These are phyloP conservation scores for Halophytophthora batemanensis DNA, from an alignment of 352 stramenopile species.

Conservation along the genomic window DNA sequence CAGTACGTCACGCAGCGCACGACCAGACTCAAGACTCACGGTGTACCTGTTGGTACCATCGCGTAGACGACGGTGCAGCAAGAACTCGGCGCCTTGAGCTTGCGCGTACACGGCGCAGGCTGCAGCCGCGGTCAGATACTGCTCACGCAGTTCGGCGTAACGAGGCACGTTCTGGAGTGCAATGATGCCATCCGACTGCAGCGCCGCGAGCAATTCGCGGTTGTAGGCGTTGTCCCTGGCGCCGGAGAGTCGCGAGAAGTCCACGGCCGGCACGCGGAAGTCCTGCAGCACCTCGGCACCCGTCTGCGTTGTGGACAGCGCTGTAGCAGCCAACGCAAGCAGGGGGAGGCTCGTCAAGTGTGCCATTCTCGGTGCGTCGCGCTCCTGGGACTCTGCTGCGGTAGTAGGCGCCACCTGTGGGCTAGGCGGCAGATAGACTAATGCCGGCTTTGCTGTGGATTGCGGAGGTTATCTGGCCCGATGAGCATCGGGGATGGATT, in stretches of 20 bases:
- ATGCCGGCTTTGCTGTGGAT: too few species aligned
- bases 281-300: slow-evolving; percentile 26
- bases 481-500: too few species aligned
- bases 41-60: slow-evolving; percentile 77
- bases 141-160: slow-evolving; percentile 41
- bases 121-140: slow-evolving; percentile 59
- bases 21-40: slow-evolving; percentile 62
- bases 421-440: too few species aligned
- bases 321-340: too few species aligned
- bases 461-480: too few species aligned
- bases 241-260: slow-evolving; percentile 47
- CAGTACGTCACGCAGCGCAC: slow-evolving; percentile 28
- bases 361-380: too few species aligned
- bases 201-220: slow-evolving; percentile 35
- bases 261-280: slow-evolving; percentile 52
- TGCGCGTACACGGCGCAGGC: slow-evolving; percentile 53
- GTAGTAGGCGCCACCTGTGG: too few species aligned
- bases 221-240: slow-evolving; percentile 28
- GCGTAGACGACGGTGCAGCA: slow-evolving; percentile 59
- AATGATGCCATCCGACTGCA: slow-evolving; percentile 74
- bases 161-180: slow-evolving; percentile 68
- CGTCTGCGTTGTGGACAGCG: too few species aligned
- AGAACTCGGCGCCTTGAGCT: slow-evolving; percentile 50
- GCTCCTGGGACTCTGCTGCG: too few species aligned
- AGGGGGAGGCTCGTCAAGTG: too few species aligned